These are phyloP conservation scores for Globisporangium emineosum DNA, from an alignment of 352 stramenopile genomes.

Conservation along the genomic window DNA sequence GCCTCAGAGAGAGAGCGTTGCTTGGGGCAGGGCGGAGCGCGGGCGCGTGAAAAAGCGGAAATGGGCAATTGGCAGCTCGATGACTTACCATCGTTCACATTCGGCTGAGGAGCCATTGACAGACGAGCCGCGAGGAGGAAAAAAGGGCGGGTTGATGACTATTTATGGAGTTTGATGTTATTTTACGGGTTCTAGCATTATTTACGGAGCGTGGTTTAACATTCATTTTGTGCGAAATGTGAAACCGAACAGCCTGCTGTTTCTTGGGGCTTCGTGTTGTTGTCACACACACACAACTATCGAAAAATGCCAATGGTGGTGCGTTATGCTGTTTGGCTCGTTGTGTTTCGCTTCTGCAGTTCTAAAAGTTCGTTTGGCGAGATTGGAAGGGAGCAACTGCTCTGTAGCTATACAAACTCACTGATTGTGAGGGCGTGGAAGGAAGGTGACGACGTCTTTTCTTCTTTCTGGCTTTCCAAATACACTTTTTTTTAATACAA, in stretches of 20 bases:
- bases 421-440: no score
- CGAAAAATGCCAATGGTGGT: background rate
- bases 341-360: background rate
- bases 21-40: background rate
- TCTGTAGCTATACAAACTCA: background rate
- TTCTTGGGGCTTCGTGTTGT: no score
- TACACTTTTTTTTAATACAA: no score
- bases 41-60: background rate
- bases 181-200: no score
- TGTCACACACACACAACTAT: background rate
- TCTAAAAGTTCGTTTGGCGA: no score
- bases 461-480: background rate
- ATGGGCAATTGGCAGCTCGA: background rate
- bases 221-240: background rate
- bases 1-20: background rate
- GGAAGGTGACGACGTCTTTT: background rate
- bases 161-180: background rate
- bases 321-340: no score
- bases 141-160: background rate
- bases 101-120: background rate
- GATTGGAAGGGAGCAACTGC: background rate
- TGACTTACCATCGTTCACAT: background rate
- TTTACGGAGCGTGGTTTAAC: background rate
- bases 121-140: constrained; percentile 4
- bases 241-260: background rate